Evolutionary conservation across 495 filamentous ascomycete species (phyloP).

Genomic region (Letharia columbiana): DNA sequence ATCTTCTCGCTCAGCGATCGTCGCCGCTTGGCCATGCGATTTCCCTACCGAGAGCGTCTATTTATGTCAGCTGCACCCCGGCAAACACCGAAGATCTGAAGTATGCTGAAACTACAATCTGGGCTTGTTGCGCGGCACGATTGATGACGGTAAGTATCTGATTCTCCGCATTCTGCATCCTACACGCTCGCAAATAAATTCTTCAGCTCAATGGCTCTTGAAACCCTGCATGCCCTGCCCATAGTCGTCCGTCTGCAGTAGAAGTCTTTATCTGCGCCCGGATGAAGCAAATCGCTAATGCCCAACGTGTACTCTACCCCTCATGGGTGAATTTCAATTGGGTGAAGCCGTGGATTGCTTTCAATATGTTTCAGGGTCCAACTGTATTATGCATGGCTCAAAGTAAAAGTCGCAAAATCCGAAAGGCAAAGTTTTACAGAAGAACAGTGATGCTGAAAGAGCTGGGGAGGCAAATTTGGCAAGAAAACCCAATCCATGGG

Average conservation of each 20-base stretch:
- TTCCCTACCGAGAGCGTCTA: background rate
- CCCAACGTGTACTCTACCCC: background rate
- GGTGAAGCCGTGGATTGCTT: background rate
- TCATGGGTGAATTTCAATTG: too few species aligned
- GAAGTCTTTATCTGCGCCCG: background rate
- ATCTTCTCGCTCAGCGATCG: conserved; percentile 8
- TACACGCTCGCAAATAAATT: background rate
- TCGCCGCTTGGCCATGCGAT: conserved; percentile 8
- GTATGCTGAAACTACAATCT: background rate
- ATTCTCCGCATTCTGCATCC: background rate
- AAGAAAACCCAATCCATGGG: background rate
- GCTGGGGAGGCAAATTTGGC: background rate
- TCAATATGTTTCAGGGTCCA: background rate
- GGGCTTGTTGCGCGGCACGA: background rate
- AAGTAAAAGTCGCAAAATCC: background rate
- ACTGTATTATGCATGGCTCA: background rate
- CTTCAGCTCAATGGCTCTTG: background rate
- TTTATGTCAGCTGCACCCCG: conserved; percentile 3
- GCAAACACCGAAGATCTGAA: conserved; percentile 8
- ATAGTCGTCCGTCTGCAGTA: too few species aligned
- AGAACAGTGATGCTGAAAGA: background rate
- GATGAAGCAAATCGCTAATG: background rate
- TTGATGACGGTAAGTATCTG: background rate
- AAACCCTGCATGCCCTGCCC: background rate
- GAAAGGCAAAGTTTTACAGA: background rate